These are phyloP conservation scores for Afroboletus lepidellus DNA, from an alignment of 1,284 basidiomycete genomes.

Conservation along the genomic window DNA sequence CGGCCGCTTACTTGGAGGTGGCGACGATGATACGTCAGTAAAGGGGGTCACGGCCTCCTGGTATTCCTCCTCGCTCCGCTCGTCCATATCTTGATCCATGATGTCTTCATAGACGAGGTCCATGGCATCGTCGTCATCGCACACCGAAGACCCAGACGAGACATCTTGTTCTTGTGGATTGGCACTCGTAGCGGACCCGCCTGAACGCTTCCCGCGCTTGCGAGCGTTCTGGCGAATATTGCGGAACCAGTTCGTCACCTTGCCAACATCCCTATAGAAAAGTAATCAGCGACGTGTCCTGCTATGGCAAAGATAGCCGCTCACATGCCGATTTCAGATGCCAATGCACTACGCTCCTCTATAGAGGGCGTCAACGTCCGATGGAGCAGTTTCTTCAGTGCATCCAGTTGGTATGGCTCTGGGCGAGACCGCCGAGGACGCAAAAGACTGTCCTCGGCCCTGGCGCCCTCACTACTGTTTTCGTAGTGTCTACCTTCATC, in stretches of 20 bases:
- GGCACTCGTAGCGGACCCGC: conserved; percentile 42
- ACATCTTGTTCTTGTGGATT: conserved; percentile 46
- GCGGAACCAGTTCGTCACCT: conserved; percentile 85
- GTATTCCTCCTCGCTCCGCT: conserved; percentile 63
- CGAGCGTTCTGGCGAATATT: conserved; percentile 74
- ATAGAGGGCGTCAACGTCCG: conserved; percentile 74
- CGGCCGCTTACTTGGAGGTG: conserved; percentile 35
- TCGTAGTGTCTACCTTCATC: conserved; percentile 36
- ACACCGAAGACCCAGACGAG: conserved; percentile 51
- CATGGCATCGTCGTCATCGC: conserved; percentile 43
- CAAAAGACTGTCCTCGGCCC: conserved; percentile 33
- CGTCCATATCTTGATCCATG: conserved; percentile 44
- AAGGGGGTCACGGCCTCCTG: conserved; percentile 72
- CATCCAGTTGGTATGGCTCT: conserved; percentile 71
- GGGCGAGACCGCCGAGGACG: conserved; percentile 69
- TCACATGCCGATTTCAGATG: conserved; percentile 71
- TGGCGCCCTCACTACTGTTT: conserved; percentile 20
- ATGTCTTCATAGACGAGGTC: conserved; percentile 37
- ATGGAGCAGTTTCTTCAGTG: conserved; percentile 63
- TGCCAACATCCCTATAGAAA: conserved; percentile 64
- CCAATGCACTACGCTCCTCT: conserved; percentile 70
- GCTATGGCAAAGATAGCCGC: conserved; percentile 21
- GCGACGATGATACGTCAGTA: conserved; percentile 54
- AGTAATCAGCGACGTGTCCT: conserved; percentile 11
- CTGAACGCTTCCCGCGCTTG: conserved; percentile 53